These are phyloP conservation scores for Boletus vinaceobasis DNA, from an alignment of 768 basidiomycete genomes.

Conservation along the genomic window DNA sequence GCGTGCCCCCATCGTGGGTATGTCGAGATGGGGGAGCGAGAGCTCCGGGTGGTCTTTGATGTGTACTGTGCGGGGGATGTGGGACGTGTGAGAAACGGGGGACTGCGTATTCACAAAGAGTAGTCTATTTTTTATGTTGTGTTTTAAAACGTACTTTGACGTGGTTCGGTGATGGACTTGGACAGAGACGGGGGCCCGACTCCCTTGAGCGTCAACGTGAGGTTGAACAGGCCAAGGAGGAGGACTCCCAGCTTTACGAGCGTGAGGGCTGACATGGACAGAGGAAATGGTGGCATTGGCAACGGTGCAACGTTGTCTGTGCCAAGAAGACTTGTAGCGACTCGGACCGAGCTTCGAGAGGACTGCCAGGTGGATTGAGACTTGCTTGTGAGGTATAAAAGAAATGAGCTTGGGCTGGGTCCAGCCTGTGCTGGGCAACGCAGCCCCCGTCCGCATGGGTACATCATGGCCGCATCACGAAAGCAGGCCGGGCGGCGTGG, in stretches of 20 bases:
- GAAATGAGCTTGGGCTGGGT: background rate
- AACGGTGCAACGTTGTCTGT: background rate
- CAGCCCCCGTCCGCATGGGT: background rate
- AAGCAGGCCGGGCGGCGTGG: background rate
- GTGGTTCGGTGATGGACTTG: slow-evolving; percentile 4
- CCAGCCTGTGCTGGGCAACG: background rate
- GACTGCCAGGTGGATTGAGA: no score
- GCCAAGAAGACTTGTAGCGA: background rate
- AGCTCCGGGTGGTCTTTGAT: slow-evolving; percentile 8
- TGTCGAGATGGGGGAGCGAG: slow-evolving; percentile 16
- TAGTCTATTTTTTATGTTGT: no score
- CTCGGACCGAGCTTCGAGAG: background rate
- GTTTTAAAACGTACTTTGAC: slow-evolving; percentile 9
- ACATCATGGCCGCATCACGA: background rate
- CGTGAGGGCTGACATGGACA: slow-evolving; percentile 9
- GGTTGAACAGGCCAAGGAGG: slow-evolving; percentile 19
- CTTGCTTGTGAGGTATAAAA: background rate
- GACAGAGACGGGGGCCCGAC: background rate
- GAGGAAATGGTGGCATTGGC: background rate
- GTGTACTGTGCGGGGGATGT: slow-evolving; percentile 6
- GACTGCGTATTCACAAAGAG: background rate
- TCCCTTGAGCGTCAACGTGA: slow-evolving; percentile 7
- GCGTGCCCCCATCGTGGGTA: background rate
- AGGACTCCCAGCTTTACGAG: slow-evolving; percentile 20
- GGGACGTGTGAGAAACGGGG: background rate